phyloP scores from a whole-genome alignment of 805 yeast species.

The Candida maris region DNA sequence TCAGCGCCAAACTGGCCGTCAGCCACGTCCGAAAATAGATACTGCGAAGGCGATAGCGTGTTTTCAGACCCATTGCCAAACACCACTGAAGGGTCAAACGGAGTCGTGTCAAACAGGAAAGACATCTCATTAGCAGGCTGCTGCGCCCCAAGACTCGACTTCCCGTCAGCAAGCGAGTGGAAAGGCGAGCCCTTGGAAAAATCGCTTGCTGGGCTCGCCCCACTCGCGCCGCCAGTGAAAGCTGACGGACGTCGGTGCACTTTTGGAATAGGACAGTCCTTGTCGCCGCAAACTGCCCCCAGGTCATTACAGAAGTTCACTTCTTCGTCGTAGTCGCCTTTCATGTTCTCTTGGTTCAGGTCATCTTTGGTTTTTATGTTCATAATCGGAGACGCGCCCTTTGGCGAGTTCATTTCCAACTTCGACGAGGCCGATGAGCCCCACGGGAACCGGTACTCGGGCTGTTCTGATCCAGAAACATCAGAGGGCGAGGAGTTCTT shows the following conservation, averaged over 20 bases:
- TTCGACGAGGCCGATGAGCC: not conserved
- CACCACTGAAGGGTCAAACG: conserved; percentile 54
- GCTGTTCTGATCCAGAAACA: not conserved
- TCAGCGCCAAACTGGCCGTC: conserved; percentile 5
- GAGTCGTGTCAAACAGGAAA: conserved; percentile 42
- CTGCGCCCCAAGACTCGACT: conserved; percentile 10
- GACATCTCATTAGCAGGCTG: conserved; percentile 38
- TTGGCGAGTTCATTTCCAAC: conserved; percentile 2
- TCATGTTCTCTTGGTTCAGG: conserved; percentile 21
- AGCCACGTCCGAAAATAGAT: conserved; percentile 5
- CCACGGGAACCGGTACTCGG: not conserved
- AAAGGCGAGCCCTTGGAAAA: conserved; percentile 21
- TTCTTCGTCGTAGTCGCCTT: conserved; percentile 58
- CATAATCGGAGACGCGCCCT: conserved; percentile 2
- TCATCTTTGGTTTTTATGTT: conserved; percentile 6
- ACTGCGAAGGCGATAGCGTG: conserved; percentile 16
- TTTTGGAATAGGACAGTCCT: conserved; percentile 61
- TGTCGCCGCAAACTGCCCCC: conserved; percentile 80
- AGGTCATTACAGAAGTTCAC: conserved; percentile 74
- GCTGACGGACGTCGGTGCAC: conserved; percentile 13
- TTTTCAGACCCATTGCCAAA: conserved; percentile 28
- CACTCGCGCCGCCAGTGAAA: conserved; percentile 6
- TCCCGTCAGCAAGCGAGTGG: conserved; percentile 17
- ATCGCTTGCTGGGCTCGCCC: conserved; percentile 1
- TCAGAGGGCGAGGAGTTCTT: conserved; percentile 8